phyloP scores from a whole-genome alignment of 805 yeast genomes.

The Pichia thaimueangensis region DNA sequence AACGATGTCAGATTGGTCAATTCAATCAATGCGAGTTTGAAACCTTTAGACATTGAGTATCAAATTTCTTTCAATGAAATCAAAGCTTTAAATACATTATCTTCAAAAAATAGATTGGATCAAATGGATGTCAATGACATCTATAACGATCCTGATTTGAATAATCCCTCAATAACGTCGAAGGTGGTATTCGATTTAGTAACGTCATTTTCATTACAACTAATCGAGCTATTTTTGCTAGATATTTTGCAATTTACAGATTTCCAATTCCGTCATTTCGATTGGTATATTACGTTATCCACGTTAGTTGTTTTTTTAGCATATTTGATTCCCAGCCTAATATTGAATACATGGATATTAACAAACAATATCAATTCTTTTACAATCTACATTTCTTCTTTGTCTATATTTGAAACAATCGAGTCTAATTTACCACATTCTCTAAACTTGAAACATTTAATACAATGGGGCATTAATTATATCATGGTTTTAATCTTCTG shows the following conservation, averaged over 20 bases:
- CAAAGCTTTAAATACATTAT: background rate
- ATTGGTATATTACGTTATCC: conserved; percentile 36
- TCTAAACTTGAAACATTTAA: too few species aligned
- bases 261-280: conserved; percentile 24
- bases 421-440: too few species aligned
- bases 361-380: background rate
- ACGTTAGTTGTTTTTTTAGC: conserved; percentile 34
- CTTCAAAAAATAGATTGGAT: background rate
- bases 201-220: conserved; percentile 24
- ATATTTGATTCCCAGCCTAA: conserved; percentile 38
- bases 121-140: background rate
- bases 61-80: conserved; percentile 2
- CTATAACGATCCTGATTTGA: background rate
- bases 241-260: conserved; percentile 24
- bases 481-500: conserved; percentile 23
- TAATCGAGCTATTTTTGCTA: conserved; percentile 24
- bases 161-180: background rate
- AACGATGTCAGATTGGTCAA: background rate
- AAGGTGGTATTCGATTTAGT: conserved; percentile 19
- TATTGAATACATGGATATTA: conserved; percentile 13
- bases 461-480: background rate
- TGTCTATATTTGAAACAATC: too few species aligned
- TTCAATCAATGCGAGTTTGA: conserved; percentile 4
- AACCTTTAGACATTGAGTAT: background rate
- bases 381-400: too few species aligned